Evolutionary conservation across 177 flowering plant species (phyloP).

Genomic region (Tripterygium wilfordii): DNA sequence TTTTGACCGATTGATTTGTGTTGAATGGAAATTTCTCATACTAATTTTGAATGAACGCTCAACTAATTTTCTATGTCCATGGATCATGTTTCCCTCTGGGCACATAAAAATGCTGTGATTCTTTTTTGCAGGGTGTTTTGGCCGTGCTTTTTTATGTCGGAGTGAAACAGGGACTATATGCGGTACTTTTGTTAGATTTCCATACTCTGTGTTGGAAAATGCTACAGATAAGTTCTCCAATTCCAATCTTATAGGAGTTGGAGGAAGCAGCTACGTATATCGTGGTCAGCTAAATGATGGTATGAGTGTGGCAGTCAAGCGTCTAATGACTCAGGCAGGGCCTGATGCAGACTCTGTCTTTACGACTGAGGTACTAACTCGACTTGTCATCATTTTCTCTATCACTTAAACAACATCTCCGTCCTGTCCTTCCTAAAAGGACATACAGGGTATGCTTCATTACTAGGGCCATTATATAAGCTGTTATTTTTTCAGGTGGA

Average conservation of each 20-base stretch:
- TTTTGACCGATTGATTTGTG: too few species aligned
- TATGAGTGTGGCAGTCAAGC: conserved; percentile 70
- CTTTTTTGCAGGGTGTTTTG: conserved; percentile 59
- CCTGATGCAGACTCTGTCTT: conserved; percentile 64
- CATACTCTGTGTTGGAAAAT: conserved; percentile 67
- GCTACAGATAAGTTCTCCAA: conserved; percentile 77
- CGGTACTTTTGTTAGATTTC: conserved; percentile 56
- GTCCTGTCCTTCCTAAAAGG: neutral
- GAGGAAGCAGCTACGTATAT: conserved; percentile 94
- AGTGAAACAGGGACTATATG: conserved; percentile 34
- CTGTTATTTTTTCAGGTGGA: conserved; percentile 58
- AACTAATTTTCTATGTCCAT: too few species aligned
- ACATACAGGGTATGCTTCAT: too few species aligned
- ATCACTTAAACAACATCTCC: neutral
- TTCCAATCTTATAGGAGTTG: conserved; percentile 71
- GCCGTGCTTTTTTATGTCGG: conserved; percentile 35
- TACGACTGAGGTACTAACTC: conserved; percentile 58
- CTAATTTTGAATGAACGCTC: too few species aligned
- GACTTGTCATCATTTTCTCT: neutral
- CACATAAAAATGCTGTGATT: too few species aligned
- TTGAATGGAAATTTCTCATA: neutral
- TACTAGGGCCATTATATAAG: too few species aligned
- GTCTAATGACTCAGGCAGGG: conserved; percentile 57
- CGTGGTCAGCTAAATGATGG: conserved; percentile 79
- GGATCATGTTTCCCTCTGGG: too few species aligned